Conservation (phyloP, 345 rosid genomes). For the Zanthoxylum bungeanum region DNA sequence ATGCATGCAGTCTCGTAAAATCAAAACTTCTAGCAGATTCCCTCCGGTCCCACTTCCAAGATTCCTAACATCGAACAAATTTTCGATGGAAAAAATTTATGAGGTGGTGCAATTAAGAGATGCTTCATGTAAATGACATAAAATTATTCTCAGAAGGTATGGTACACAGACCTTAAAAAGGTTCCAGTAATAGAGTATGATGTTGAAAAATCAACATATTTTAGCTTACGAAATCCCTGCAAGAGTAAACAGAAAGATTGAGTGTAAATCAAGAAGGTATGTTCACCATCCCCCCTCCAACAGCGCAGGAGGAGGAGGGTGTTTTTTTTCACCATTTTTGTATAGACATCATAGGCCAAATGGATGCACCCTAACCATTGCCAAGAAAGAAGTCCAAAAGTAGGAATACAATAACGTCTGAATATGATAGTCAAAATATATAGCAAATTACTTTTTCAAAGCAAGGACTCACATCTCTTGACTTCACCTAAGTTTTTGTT, state of each 20-base stretch:
- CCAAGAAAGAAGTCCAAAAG: background rate
- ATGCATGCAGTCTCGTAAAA: slow-evolving; percentile 73
- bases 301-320: background rate
- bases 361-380: background rate
- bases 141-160: background rate
- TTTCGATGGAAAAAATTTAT: background rate
- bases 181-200: slow-evolving; percentile 67
- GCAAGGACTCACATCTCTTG: background rate
- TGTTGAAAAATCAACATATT: slow-evolving; percentile 68
- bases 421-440: background rate
- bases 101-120: background rate
- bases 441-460: background rate
- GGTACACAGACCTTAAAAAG: slow-evolving; percentile 59
- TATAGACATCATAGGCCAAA: background rate
- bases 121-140: slow-evolving; percentile 4
- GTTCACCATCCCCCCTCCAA: background rate
- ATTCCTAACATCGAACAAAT: slow-evolving; percentile 37
- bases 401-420: background rate
- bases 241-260: slow-evolving; percentile 11
- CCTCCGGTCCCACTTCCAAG: slow-evolving; percentile 56
- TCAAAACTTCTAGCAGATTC: slow-evolving; percentile 58
- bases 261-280: background rate
- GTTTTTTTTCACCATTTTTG: background rate
- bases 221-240: slow-evolving; percentile 69
- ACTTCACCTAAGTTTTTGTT: background rate